Evolutionary conservation across 169 alveolate species (phyloP).

Genomic region (Babesia gibsoni): DNA sequence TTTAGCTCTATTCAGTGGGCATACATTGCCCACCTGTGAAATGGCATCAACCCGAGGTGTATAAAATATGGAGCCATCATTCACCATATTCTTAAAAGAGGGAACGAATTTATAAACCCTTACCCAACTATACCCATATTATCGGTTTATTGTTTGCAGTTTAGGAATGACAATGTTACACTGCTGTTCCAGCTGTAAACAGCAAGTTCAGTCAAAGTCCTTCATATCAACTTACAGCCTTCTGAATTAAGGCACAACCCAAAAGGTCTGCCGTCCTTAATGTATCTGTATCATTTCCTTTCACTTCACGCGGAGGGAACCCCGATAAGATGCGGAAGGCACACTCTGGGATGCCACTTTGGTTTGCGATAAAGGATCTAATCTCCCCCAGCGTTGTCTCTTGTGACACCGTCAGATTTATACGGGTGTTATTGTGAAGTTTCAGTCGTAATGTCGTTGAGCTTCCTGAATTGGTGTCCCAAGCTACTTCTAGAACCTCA

Average conservation of each 20-base stretch:
- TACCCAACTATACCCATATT: no score
- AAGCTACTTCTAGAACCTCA: neutral
- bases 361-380: neutral
- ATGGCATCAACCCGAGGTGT: no score
- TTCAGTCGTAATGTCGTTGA: slow-evolving; percentile 25
- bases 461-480: neutral
- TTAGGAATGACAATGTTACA: no score
- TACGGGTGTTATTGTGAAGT: neutral
- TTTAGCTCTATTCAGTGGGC: no score
- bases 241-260: slow-evolving; percentile 44
- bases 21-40: no score
- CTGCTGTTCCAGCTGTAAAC: no score
- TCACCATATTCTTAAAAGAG: no score
- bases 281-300: slow-evolving; percentile 15
- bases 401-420: slow-evolving; percentile 34
- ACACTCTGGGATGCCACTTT: slow-evolving; percentile 1
- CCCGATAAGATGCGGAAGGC: slow-evolving; percentile 16
- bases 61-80: no score
- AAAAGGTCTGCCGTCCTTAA: slow-evolving; percentile 33
- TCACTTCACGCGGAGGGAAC: slow-evolving; percentile 46
- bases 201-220: no score
- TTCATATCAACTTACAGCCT: neutral
- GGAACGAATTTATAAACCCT: no score
- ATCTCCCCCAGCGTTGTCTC: slow-evolving; percentile 44
- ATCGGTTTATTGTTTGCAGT: no score